These are phyloP conservation scores for Pseudogymnoascus sp. DNA, from an alignment of 2,329 filamentous ascomycete species.

Conservation along the genomic window DNA sequence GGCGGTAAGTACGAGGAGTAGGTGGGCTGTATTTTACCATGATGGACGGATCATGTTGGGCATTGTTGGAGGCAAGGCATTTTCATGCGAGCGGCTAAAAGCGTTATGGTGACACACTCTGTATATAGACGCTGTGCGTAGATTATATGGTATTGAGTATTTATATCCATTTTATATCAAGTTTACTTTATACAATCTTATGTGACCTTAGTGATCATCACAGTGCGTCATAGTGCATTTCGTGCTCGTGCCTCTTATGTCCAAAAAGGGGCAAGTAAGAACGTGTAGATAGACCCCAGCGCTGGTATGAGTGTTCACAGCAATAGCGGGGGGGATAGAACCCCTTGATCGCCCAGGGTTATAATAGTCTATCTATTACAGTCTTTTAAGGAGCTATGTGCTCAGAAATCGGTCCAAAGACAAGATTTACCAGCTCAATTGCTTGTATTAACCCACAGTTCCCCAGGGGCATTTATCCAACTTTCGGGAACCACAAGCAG, in stretches of 20 bases:
- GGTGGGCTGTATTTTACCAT: conserved; percentile 9
- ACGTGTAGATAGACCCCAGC: background rate
- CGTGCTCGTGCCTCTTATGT: background rate
- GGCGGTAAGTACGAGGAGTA: conserved; percentile 62
- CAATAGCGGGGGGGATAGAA: background rate
- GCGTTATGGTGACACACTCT: conserved; percentile 4
- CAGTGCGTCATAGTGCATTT: background rate
- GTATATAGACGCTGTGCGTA: conserved; percentile 5
- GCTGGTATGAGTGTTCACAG: background rate
- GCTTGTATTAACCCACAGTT: background rate
- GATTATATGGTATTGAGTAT: background rate
- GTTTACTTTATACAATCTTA: background rate
- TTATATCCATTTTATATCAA: background rate
- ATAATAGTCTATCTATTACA: background rate
- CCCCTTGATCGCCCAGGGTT: background rate
- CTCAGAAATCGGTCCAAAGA: background rate
- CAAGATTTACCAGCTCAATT: background rate
- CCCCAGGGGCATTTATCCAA: background rate
- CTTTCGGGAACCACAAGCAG: background rate
- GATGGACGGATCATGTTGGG: background rate
- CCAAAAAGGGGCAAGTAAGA: background rate
- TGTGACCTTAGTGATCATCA: background rate
- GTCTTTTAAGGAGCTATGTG: background rate
- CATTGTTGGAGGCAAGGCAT: conserved; percentile 4
- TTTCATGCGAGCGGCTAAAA: conserved; percentile 6